Evolutionary conservation across 257 asterid genomes (phyloP).

Genomic region (Gentiana straminea): DNA sequence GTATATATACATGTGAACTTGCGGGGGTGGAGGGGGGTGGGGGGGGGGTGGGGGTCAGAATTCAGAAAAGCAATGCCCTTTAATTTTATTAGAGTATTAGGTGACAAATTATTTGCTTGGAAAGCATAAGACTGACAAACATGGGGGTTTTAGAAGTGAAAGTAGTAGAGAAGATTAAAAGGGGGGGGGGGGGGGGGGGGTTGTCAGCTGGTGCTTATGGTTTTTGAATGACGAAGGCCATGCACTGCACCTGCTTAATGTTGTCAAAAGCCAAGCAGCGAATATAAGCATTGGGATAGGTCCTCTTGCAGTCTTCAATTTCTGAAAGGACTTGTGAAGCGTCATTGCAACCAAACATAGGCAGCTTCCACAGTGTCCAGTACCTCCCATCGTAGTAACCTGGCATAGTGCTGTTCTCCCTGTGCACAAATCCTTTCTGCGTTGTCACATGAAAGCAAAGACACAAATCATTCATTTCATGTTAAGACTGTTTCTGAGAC

Average conservation of each 20-base stretch:
- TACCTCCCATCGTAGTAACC: conserved; percentile 51
- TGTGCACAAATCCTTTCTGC: conserved; percentile 32
- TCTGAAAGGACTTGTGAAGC: conserved; percentile 30
- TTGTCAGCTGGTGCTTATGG: conserved; percentile 4
- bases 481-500: no score
- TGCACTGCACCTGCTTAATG: conserved; percentile 36
- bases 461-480: background rate
- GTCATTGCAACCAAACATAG: conserved; percentile 46
- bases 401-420: conserved; percentile 40
- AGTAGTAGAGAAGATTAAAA: background rate
- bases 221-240: conserved; percentile 43
- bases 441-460: background rate
- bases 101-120: no score
- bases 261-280: conserved; percentile 47
- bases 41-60: no score
- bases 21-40: no score
- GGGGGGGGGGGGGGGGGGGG: background rate
- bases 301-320: conserved; percentile 37
- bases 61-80: no score
- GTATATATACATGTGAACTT: no score
- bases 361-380: conserved; percentile 54
- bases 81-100: no score
- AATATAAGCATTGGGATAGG: conserved; percentile 40
- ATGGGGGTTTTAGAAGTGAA: background rate
- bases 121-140: no score